Base-by-base conservation (phyloP, 257 asterid species). In the Scutellaria minor region DNA sequence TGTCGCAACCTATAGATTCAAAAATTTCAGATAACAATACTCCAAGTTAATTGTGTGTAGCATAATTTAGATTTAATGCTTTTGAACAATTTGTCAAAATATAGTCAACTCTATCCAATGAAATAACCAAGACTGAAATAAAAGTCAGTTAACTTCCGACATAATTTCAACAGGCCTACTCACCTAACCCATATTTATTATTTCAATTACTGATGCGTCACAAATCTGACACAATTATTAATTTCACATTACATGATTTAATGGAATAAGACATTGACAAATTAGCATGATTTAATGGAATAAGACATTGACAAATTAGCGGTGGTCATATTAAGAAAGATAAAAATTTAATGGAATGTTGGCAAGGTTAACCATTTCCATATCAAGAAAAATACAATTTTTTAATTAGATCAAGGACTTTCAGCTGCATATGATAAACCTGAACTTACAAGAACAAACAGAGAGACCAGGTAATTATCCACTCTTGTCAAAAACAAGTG, bases 1-100 rank as follows among this genome's bases (percentile, higher is more conserved):
- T 95, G 99, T 35, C 95, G 90, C 92, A 92, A 81, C 91, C 98
- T 95, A 75, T 69, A 75, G 9, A 71, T 71, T 74, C 71, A 72
- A 78, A 65, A 27, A 64, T 53, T 63, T 51, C 44, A 74, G 40
- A 73, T 40, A 71, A 66, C 51, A 76, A 59, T 50, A 63, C 72
- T 59, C 53, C 53, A 57, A 10, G 13, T 10, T 47, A 53, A 52
- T 46, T 47, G 39, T 15, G 51, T 6, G 60, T 27, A 47, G 64
- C 51, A 20, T 35, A 55, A 2, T 31, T 18, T 54, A 39, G 44
- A 69, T 13, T 27, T 31, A 59, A 18, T 44, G 42, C 60, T 52
- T 50, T 41, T 1, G 18, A 52, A 56, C 13, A 42, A 44, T 40
- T 44, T 5, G 35, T 46, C 18, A 10, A 12, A n/a, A 20, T 35